These are phyloP conservation scores for Acanthochlamys bracteata DNA, from an alignment of 106 monocot species.

Conservation along the genomic window DNA sequence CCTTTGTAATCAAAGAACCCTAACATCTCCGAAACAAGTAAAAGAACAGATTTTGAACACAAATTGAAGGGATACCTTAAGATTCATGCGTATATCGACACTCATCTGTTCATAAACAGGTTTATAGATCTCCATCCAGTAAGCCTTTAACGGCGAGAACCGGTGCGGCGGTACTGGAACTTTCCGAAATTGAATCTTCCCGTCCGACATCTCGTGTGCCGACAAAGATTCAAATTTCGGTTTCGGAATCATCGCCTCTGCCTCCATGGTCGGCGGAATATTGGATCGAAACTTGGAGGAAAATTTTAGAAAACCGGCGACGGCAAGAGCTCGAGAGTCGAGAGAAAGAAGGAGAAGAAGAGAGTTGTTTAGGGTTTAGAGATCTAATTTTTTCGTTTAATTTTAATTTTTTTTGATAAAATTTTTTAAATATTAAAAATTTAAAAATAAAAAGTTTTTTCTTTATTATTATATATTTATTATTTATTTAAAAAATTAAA, in stretches of 20 bases:
- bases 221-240: conserved; percentile 54
- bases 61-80: conserved; percentile 35
- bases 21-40: too few species aligned
- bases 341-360: too few species aligned
- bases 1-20: not conserved
- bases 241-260: conserved; percentile 15
- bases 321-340: too few species aligned
- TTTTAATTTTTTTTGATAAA: too few species aligned
- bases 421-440: too few species aligned
- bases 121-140: conserved; percentile 86
- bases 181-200: conserved; percentile 72
- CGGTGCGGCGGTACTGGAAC: conserved; percentile 59
- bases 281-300: too few species aligned
- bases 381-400: too few species aligned
- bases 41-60: not conserved
- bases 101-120: conserved; percentile 92
- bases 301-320: too few species aligned
- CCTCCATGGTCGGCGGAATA: conserved; percentile 13
- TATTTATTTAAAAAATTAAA: too few species aligned
- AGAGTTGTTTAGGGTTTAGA: too few species aligned
- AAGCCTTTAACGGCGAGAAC: conserved; percentile 59
- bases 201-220: conserved; percentile 73
- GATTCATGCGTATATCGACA: conserved; percentile 93
- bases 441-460: too few species aligned
- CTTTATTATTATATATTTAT: too few species aligned